Percentiles rank a stretch among this genome's conserved stretches.
Conservation (phyloP, 31 red algal species). For the Endocladia muricata region DNA sequence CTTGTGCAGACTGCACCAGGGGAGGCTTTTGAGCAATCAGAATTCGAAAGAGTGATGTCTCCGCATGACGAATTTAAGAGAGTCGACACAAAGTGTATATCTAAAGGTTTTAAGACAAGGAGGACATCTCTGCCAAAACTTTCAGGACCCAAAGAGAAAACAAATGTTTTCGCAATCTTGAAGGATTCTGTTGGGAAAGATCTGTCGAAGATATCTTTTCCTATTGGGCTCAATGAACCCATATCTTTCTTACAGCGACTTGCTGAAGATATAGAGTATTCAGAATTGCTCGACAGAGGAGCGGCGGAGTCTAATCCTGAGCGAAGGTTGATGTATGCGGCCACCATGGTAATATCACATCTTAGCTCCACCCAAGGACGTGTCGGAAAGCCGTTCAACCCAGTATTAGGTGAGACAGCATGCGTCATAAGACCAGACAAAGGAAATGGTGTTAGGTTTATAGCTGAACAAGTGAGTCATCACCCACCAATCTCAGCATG, state of each 20-base stretch:
- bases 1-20: neutral
- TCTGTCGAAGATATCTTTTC: constrained; percentile 82
- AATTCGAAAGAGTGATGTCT: neutral
- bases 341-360: constrained; percentile 80
- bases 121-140: constrained; percentile 43
- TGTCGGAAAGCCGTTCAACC: constrained; percentile 95
- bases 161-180: constrained; percentile 67
- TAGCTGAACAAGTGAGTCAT: constrained; percentile 94
- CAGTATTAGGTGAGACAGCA: constrained; percentile 89
- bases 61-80: constrained; percentile 4
- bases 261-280: constrained; percentile 89
- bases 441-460: constrained; percentile 65
- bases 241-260: constrained; percentile 90
- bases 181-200: constrained; percentile 94
- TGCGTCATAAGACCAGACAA: constrained; percentile 73
- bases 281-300: constrained; percentile 79
- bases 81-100: constrained; percentile 25
- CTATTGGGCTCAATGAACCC: constrained; percentile 91
- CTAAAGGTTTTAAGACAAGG: constrained; percentile 14
- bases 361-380: constrained; percentile 90
- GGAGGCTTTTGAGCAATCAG: neutral
- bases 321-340: constrained; percentile 75
- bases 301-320: constrained; percentile 56
- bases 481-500: constrained; percentile 88
- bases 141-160: constrained; percentile 18